Evolutionary conservation across 116 monocot genomes (phyloP), one percentile per base, ranked within the genome.

Genomic region (Posidonia oceanica): DNA sequence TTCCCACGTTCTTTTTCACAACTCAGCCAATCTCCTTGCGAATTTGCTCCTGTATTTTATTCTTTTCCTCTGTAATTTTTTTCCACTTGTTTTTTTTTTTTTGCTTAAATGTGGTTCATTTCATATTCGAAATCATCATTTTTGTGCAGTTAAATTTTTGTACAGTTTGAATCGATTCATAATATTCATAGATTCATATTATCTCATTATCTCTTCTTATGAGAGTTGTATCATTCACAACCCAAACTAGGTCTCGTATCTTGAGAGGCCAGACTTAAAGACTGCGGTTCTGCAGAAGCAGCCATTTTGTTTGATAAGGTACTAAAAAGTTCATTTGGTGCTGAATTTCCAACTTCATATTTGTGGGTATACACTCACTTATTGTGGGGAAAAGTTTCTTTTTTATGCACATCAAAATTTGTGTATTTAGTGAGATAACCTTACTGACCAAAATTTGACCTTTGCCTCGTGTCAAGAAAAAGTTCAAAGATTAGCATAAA

Each of bases 221-320:
- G 20, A 22, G 37, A 39, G 42, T 36, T 6, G 15, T 44, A 14
- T 66, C 29, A 11, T 52, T 4, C 14, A 3, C 55, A 55, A 56
- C 14, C 13, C 23, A 69, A 69, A 69, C 36, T 77, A 99, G 98
- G 84, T 93, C 70, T 81, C 82, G 36, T 97, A 92, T 75, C 90
- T 87, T 69, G 93, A 86, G 23, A 85, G 87, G 73, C 82, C 86
- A 41, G 85, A 84, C 62, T 56, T 90, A 66, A 99, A 93, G 81
- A 11, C 73, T 64, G 88, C 83, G 15, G 8, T 90, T 63, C 76
- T 99, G 52, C 69, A 76, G 4, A 75, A 83, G 72, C 93, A 99
- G 61, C 98, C 98, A 73, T 99, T 99, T 78, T 69, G 51, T 81
- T 69, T 99, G 68, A 79, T 67, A 76, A 93, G 98, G 98, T 99